Base-by-base conservation (phyloP, 1,284 basidiomycete species). In the Pseudozyma thailandica region DNA sequence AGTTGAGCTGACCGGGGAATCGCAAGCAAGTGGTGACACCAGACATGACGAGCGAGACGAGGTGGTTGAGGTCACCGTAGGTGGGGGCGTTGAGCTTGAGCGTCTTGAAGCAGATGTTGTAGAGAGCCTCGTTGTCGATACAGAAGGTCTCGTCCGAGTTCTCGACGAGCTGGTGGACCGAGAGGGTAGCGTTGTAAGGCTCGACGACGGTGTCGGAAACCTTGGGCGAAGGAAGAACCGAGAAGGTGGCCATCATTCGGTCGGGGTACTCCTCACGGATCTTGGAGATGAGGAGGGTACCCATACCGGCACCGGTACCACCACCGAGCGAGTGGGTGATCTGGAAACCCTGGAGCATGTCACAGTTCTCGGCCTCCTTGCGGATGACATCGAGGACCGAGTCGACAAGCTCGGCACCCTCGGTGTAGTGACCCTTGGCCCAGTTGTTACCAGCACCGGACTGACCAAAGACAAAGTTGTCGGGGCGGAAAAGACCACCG, bases 161-260 rank as follows among this genome's bases (percentile, higher is more conserved):
- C 63, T 97, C 94, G 15, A 95, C 88, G 20, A 97, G 88, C 85
- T 95, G 94, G 84, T 97, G 91, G 47, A 93, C 86, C 1, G 94
- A 93, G 13, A 98, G 88, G 48, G 93, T 87, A 3, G 93, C 89
- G 82, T 97, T 97, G 85, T 97, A 96, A 0, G 91, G 91, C 89
- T 97, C 94, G 33, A 97, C 93, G 53, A 97, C 90, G 1, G 94
- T 97, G 84, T 97, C 94, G 1, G 93, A 95, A 6, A 96, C 92
- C 84, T 93, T 93, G 3, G 94, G 93, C 31, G 92, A 92, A 2
- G 94, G 94, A 20, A 97, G 85, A 60, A 97, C 87, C 1, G 93
- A 95, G 82, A 93, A 98, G 0, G 94, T 96, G 18, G 92, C 88
- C 56, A 97, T 87, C 92, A 97, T 97, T 61, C 94, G 88, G 74